Conservation (phyloP, 2,329 filamentous ascomycete genomes). For the Fusarium sacchari region DNA sequence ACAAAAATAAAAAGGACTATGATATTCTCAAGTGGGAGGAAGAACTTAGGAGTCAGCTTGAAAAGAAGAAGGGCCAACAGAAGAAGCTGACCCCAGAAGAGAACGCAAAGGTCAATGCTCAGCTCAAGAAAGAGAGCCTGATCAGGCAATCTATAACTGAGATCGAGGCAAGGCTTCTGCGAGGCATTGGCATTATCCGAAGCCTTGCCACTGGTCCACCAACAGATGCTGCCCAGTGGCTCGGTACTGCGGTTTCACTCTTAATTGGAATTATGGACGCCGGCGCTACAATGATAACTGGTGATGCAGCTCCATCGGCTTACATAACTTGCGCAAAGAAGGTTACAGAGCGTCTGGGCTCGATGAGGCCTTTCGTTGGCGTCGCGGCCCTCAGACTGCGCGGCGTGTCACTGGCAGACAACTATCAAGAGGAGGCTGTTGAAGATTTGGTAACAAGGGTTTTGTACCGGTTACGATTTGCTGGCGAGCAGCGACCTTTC, state of each 20-base stretch:
- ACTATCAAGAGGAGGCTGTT: conserved; percentile 81
- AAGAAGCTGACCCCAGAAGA: conserved; percentile 94
- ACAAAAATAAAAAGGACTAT: conserved; percentile 95
- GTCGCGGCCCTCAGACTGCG: conserved; percentile 85
- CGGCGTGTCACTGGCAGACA: conserved; percentile 76
- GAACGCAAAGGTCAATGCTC: conserved; percentile 87
- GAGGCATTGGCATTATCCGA: conserved; percentile 86
- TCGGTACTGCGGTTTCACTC: conserved; percentile 80
- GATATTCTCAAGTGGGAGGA: conserved; percentile 98
- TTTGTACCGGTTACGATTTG: conserved; percentile 88
- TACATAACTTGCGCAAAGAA: conserved; percentile 84
- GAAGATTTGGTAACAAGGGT: conserved; percentile 87
- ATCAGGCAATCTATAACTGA: conserved; percentile 79
- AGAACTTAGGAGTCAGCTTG: conserved; percentile 85
- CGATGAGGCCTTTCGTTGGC: conserved; percentile 83
- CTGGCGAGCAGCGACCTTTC: conserved; percentile 93
- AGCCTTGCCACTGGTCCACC: conserved; percentile 86
- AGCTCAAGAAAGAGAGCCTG: conserved; percentile 84
- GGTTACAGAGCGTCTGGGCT: conserved; percentile 77
- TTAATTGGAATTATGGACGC: conserved; percentile 80
- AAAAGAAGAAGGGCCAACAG: conserved; percentile 90
- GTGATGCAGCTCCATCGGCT: conserved; percentile 78
- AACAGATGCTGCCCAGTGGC: conserved; percentile 90
- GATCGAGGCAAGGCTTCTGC: conserved; percentile 76
- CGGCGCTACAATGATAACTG: conserved; percentile 83